Evolutionary conservation across 345 rosid species (phyloP), one percentile per base, ranked within the genome.

Genomic region (Atalantia buxifolia): DNA sequence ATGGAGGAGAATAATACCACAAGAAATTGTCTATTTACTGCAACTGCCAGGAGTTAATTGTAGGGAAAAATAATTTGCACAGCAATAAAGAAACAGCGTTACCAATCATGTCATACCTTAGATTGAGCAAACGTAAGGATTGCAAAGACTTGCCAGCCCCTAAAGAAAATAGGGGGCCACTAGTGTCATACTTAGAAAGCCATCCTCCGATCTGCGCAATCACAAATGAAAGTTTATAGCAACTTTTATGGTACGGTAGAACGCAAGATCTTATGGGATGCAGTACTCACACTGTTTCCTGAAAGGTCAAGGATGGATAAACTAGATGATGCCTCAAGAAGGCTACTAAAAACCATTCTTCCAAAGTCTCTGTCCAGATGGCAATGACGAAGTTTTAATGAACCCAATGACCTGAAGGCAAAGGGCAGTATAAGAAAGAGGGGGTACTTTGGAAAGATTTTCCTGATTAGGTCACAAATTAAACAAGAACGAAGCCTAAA

Each of bases 291-390:
- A 75, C 83, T 78, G 83, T 95, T 95, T 45, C 92, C 97, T 60
- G 99, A 95, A 78, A 95, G 92, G 75, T 93, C 94, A 57, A 95
- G 94, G 79, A 72, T 72, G 28, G 92, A 85, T 72, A 93, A 50
- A 36, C 76, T 66, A 38, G 90, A 87, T 1, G 93, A 86, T 79
- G 90, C 83, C 72, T 92, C 85, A 77, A 92, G 81, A 79, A 95
- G 94, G 50, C 85, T 78, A 35, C 80, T 79, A 68, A 91, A 91
- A 81, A 95, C 68, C 53, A 77, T 74, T 75, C 75, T 83, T 25
- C 91, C 92, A 68, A 80, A 83, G 75, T 77, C 74, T 38, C 82
- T 48, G 80, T 89, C 89, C 25, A 93, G 85, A 62, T 82, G 83
- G 86, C 81, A 79, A 75, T 85, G 90, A 76, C 87, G 81, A 61